Conservation (phyloP, 2,329 filamentous ascomycete species). For the Sphaerostilbella broomeana region DNA sequence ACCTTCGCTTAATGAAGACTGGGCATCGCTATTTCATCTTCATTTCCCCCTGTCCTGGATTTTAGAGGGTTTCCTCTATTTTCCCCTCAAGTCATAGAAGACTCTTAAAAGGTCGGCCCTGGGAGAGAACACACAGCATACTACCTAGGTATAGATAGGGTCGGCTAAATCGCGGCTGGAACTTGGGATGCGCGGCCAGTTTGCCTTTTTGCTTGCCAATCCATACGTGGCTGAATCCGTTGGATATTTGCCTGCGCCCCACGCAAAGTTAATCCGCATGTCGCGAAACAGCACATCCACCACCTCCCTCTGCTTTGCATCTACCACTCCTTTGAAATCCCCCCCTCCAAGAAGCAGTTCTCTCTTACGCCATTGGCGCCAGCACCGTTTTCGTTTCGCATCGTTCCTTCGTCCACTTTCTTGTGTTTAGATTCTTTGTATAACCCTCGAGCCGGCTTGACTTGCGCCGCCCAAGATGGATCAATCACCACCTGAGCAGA, state of each 20-base stretch:
- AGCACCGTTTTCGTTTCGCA: background rate
- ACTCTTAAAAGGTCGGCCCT: constrained; percentile 4
- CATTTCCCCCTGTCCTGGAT: too few species aligned
- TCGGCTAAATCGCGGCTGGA: too few species aligned
- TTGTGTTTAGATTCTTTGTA: background rate
- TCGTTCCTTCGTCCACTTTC: background rate
- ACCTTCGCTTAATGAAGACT: too few species aligned
- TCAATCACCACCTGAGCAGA: constrained; percentile 77
- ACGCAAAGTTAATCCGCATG: constrained; percentile 4
- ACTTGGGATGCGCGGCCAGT: too few species aligned
- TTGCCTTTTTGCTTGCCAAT: too few species aligned
- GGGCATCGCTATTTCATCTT: too few species aligned
- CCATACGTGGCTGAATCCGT: constrained; percentile 11
- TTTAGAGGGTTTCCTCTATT: too few species aligned
- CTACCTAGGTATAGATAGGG: too few species aligned
- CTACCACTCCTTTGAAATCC: too few species aligned
- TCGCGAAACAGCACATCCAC: constrained; percentile 6
- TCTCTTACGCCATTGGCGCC: constrained; percentile 3
- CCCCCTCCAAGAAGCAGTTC: too few species aligned
- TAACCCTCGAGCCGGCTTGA: background rate
- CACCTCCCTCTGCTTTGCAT: background rate
- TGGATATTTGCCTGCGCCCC: constrained; percentile 8
- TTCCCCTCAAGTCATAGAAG: background rate
- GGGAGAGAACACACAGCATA: too few species aligned
- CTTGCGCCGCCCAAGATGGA: constrained; percentile 56